These are phyloP conservation scores for Vachellia pachyceras DNA, from an alignment of 306 rosid genomes.

Conservation along the genomic window DNA sequence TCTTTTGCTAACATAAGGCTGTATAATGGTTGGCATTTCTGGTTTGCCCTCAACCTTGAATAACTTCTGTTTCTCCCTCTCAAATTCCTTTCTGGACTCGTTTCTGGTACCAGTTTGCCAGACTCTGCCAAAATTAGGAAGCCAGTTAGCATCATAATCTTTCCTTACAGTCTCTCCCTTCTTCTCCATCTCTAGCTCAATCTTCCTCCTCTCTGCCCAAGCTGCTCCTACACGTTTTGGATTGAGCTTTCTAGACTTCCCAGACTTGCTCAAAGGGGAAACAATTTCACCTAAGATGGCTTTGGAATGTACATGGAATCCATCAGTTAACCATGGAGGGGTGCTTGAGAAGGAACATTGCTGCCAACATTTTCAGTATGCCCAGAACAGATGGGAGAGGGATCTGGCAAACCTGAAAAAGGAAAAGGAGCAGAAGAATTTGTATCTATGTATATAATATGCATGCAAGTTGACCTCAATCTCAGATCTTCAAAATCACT, in stretches of 20 bases:
- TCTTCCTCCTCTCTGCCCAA: slow-evolving; percentile 94
- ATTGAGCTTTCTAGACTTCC: slow-evolving; percentile 71
- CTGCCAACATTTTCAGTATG: slow-evolving; percentile 51
- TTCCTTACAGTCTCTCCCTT: slow-evolving; percentile 74
- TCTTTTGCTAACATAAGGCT: slow-evolving; percentile 87
- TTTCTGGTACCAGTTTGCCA: slow-evolving; percentile 98
- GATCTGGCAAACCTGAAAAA: slow-evolving; percentile 61
- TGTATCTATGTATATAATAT: slow-evolving; percentile 24
- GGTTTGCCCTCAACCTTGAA: slow-evolving; percentile 57
- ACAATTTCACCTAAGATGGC: slow-evolving; percentile 40
- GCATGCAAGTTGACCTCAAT: slow-evolving; percentile 19
- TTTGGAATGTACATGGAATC: slow-evolving; percentile 50
- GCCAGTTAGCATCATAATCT: slow-evolving; percentile 74
- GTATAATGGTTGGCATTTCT: slow-evolving; percentile 62
- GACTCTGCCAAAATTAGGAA: slow-evolving; percentile 94
- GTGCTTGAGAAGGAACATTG: slow-evolving; percentile 77
- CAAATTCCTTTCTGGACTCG: slow-evolving; percentile 87
- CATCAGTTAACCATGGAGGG: slow-evolving; percentile 86
- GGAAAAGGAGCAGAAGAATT: slow-evolving; percentile 43
- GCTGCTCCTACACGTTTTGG: slow-evolving; percentile 95
- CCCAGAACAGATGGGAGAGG: slow-evolving; percentile 50
- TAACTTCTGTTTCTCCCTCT: slow-evolving; percentile 69
- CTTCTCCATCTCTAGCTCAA: slow-evolving; percentile 88
- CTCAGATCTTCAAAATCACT: slow-evolving; percentile 30
- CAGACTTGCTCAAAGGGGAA: slow-evolving; percentile 51